Evolutionary conservation across 1,139 yeast species (phyloP).

Genomic region (Saccharomyces hybrid): DNA sequence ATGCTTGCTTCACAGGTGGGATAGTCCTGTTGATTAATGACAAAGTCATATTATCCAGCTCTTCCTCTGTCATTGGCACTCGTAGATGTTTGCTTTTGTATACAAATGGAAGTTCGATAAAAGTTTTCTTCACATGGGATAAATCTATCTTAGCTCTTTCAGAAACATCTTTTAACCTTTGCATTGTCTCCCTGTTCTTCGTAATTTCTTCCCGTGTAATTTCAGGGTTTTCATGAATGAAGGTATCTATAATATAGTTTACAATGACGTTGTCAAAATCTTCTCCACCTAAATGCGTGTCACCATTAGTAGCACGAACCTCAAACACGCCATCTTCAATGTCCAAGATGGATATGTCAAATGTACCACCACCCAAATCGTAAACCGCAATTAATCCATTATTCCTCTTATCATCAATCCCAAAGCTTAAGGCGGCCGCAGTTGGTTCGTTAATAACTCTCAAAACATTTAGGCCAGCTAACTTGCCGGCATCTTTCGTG

Average conservation of each 20-base stretch:
- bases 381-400: constrained; percentile 63
- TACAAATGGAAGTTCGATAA: constrained; percentile 58
- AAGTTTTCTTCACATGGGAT: constrained; percentile 50
- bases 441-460: constrained; percentile 76
- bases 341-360: constrained; percentile 70
- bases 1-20: constrained; percentile 57
- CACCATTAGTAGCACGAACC: constrained; percentile 76
- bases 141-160: constrained; percentile 65
- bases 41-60: constrained; percentile 55
- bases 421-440: constrained; percentile 77
- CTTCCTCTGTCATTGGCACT: constrained; percentile 48
- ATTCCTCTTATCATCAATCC: constrained; percentile 42
- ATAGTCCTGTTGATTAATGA: constrained; percentile 55
- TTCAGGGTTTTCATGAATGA: constrained; percentile 33
- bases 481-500: constrained; percentile 61
- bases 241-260: constrained; percentile 43
- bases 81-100: constrained; percentile 43
- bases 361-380: constrained; percentile 80
- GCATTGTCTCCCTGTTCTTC: constrained; percentile 35
- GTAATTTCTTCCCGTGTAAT: constrained; percentile 10
- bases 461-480: constrained; percentile 58
- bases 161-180: constrained; percentile 64
- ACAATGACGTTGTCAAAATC: constrained; percentile 64
- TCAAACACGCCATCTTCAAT: constrained; percentile 78
- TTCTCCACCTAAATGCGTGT: constrained; percentile 79